A percentile compares a stretch with the other conserved stretches of the same genome.
Conservation (phyloP, 495 filamentous ascomycete genomes). For the Neurospora sp. region DNA sequence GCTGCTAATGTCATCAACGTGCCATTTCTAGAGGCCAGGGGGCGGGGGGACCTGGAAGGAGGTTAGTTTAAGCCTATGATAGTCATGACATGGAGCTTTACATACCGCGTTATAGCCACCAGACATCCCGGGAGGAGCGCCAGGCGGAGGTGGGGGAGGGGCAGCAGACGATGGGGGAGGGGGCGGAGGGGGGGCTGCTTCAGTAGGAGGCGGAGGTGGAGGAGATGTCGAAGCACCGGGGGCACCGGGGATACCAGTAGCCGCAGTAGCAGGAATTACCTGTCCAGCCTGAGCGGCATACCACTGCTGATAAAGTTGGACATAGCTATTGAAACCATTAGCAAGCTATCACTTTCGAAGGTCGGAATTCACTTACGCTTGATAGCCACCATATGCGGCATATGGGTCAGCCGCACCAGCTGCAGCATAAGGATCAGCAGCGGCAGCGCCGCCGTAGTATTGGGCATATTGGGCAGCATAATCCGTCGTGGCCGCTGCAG, state of each 20-base stretch:
- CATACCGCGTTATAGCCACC: constrained; percentile 61
- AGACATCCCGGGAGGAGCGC: constrained; percentile 40
- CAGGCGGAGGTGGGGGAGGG: constrained; percentile 56
- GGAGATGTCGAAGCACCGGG: constrained; percentile 41
- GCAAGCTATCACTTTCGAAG: not conserved
- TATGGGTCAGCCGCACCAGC: constrained; percentile 56
- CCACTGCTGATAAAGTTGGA: constrained; percentile 61
- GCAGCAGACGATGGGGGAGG: constrained; percentile 39
- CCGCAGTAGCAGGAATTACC: constrained; percentile 25
- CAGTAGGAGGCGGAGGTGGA: constrained; percentile 51
- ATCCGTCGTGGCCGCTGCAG: constrained; percentile 23
- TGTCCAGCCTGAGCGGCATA: constrained; percentile 45
- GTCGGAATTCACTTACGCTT: constrained; percentile 31
- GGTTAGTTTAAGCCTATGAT: constrained; percentile 10
- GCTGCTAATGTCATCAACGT: not conserved
- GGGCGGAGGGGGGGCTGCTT: constrained; percentile 58
- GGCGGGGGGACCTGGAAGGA: constrained; percentile 41
- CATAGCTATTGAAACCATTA: constrained; percentile 40
- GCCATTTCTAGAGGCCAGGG: constrained; percentile 35
- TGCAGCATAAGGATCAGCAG: not conserved
- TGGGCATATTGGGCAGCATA: constrained; percentile 81
- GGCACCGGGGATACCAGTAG: constrained; percentile 10
- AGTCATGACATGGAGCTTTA: constrained; percentile 1
- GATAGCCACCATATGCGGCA: constrained; percentile 82
- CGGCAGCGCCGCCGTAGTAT: constrained; percentile 51